Evolutionary conservation across 148 eudicot genomes (phyloP).

Genomic region (Rhododendron mucronatum): DNA sequence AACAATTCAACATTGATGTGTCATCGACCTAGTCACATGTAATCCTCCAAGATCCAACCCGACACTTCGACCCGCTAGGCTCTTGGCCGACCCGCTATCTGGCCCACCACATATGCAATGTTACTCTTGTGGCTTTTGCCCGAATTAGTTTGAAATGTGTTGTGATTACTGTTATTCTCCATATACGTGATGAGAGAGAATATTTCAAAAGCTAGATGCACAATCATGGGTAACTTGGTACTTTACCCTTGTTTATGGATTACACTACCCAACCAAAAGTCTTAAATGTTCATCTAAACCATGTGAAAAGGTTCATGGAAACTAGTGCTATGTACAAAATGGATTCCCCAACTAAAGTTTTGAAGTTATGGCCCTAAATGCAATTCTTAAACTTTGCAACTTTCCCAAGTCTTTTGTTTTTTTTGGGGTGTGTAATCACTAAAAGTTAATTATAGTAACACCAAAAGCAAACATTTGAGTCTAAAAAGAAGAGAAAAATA

Average conservation of each 20-base stretch:
- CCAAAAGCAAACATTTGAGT: background rate
- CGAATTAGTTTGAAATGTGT: background rate
- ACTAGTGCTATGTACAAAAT: slow-evolving; percentile 1
- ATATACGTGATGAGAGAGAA: background rate
- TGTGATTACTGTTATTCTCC: background rate
- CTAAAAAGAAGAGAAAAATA: slow-evolving; percentile 16
- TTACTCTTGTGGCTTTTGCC: background rate
- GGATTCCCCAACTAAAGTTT: background rate
- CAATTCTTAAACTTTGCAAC: slow-evolving; percentile 5
- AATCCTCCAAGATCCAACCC: no score
- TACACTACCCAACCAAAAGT: slow-evolving; percentile 1
- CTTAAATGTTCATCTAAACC: background rate
- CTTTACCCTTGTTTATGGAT: background rate
- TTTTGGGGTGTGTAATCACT: background rate
- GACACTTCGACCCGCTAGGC: no score
- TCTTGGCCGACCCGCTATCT: background rate
- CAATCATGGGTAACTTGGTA: background rate
- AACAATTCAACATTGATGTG: no score
- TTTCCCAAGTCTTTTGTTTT: background rate
- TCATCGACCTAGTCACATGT: no score
- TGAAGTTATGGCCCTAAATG: slow-evolving; percentile 6
- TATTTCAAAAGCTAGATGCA: background rate
- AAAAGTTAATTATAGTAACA: background rate
- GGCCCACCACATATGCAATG: background rate
- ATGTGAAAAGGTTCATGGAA: background rate